phyloP scores from a whole-genome alignment of 2,329 filamentous ascomycete genomes.

The Nigrospora sphaerica region DNA sequence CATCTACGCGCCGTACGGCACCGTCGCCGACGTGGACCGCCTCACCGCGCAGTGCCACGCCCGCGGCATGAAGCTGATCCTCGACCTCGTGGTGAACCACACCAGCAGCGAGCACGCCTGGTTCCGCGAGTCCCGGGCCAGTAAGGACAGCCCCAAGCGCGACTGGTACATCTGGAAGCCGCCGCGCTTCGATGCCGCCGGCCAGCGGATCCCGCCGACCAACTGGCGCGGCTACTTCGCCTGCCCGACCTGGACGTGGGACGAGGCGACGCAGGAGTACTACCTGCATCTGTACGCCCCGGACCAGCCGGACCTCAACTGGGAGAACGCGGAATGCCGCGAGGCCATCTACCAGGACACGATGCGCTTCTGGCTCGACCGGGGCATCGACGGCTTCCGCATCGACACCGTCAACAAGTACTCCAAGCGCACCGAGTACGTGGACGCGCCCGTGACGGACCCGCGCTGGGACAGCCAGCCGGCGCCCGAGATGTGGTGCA shows the following conservation, averaged over 20 bases:
- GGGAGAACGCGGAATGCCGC: slow-evolving; percentile 61
- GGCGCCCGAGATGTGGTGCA: slow-evolving; percentile 45
- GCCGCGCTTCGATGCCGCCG: slow-evolving; percentile 43
- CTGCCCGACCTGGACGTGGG: slow-evolving; percentile 44
- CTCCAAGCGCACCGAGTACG: slow-evolving; percentile 50
- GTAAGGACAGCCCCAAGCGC: slow-evolving; percentile 42
- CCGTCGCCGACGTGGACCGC: slow-evolving; percentile 56
- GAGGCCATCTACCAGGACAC: slow-evolving; percentile 59
- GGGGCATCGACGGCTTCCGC: slow-evolving; percentile 58
- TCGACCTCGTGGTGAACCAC: slow-evolving; percentile 70
- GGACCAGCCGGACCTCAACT: slow-evolving; percentile 72
- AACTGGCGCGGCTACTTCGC: slow-evolving; percentile 45
- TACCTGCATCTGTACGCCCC: slow-evolving; percentile 57
- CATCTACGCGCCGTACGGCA: slow-evolving; percentile 61
- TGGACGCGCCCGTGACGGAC: slow-evolving; percentile 41
- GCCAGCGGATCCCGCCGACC: slow-evolving; percentile 50
- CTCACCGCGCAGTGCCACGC: slow-evolving; percentile 53
- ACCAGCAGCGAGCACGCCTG: slow-evolving; percentile 49
- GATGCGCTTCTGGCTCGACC: slow-evolving; percentile 68
- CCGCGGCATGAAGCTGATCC: slow-evolving; percentile 58
- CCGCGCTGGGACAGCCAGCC: slow-evolving; percentile 30
- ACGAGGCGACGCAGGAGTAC: slow-evolving; percentile 43
- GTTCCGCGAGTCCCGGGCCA: slow-evolving; percentile 48
- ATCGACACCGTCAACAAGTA: slow-evolving; percentile 66
- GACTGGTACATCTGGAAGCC: slow-evolving; percentile 63